Evolutionary conservation across 768 basidiomycete species (phyloP), one percentile per base, ranked within the genome.

Genomic region (Nidula microcarpa): DNA sequence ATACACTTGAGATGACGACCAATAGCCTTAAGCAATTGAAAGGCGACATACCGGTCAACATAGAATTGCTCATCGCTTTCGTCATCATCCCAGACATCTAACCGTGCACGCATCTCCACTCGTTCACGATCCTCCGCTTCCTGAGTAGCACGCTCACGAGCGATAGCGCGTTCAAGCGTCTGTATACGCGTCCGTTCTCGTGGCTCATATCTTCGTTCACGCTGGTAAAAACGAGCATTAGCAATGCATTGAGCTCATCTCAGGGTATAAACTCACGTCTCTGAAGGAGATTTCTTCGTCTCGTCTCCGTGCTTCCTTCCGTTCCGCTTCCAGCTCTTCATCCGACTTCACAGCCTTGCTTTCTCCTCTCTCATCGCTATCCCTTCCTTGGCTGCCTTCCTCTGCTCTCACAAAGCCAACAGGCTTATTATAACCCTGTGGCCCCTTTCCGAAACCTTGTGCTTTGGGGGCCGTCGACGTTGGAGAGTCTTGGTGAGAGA

Each of bases 31-130:
- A 14, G 9, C 41, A 49, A 30, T 0, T 14, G 23, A 52, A 8
- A 18, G 35, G 2, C 23, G 47, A 47, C 50, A 47, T 57, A 92
- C 91, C 94, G 82, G 65, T 98, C 97, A 44, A 89, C 79, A 62
- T 95, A 96, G 73, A 95, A 99, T 33, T 85, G 64, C 60, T 99
- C 97, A 58, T 95, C 88, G 52, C 94, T 95, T 61, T 91, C 87
- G 53, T 96, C 95, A 55, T 92, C 90, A 62, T 96, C 92, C 85
- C 93, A 94, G 5, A 95, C 78, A 59, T 95, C 92, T 51, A 94
- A 80, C 1, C 86, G 80, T 6, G 85, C 80, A 32, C 86, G 82
- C 79, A 91, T 89, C 63, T 96, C 91, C 11, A 85, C 65, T 6
- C 84, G 79, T 58, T 94, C 91, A 6, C 86, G 83, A 30, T 90